Base-by-base conservation (phyloP, 2,329 filamentous ascomycete genomes). In the Tetracladium maxilliforme region DNA sequence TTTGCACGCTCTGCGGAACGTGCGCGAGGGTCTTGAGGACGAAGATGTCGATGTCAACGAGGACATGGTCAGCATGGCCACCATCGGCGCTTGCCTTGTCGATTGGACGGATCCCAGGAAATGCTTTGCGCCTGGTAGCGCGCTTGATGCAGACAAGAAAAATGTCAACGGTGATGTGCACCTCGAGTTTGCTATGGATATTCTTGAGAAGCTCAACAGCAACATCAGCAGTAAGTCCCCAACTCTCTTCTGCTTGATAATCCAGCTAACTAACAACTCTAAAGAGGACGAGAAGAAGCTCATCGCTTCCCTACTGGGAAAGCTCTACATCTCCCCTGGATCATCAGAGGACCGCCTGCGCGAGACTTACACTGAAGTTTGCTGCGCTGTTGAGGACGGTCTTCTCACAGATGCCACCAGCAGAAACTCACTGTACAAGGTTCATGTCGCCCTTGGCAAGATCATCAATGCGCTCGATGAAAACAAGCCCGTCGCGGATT, bases 21-120 rank as follows among this genome's bases (percentile, higher is more conserved):
- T 81, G 7, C 66, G 77, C 8, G 78, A 83, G 42, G 72, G 69
- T 2, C 49, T 76, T 12, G 77, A 83, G 31, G 73, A 80, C 32
- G 83, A 80, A 16, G 76, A 81, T 24, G 72, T 74, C 11, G 79
- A 83, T 25, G 70, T 79, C 8, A 69, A 69, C 19, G 77, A 79
- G 30, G 75, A 72, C 35, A 84, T 92, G 71, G 79, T 87, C 7
- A 72, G 75, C 38, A 65, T 92, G 35, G 65, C 70, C 21, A 69
- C 74, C 4, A 80, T 92, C 30, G 83, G 81, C 2, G 72, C 80
- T 4, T 87, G 84, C 41, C 56, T 95, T 6, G 70, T 86, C 1
- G 87, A 95, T 46, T 95, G 87, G 90, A 95, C 87, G 1, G 87
- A 95, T 47, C 84, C 86, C 19, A 64, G 87, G 24, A 86, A 92